These are phyloP conservation scores for Fusarium virguliforme DNA, from an alignment of 2,329 filamentous ascomycete species.

Conservation along the genomic window DNA sequence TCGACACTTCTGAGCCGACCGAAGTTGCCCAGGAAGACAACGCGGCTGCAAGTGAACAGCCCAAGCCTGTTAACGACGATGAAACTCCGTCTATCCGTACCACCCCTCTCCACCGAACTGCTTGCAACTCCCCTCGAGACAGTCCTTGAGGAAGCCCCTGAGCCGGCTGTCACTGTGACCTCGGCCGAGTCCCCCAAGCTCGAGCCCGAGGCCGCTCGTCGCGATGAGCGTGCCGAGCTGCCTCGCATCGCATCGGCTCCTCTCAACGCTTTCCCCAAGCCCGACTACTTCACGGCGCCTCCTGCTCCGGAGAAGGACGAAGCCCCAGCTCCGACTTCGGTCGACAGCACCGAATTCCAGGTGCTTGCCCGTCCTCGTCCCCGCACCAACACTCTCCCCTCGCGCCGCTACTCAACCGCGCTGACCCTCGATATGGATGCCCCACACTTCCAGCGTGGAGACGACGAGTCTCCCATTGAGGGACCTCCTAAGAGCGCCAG, in stretches of 20 bases:
- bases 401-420: conserved; percentile 49
- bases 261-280: conserved; percentile 36
- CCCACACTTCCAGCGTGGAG: conserved; percentile 35
- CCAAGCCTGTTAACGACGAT: conserved; percentile 15
- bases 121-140: conserved; percentile 39
- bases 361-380: conserved; percentile 35
- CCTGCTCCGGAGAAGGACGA: conserved; percentile 34
- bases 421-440: conserved; percentile 47
- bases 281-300: conserved; percentile 32
- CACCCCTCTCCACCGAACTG: conserved; percentile 25
- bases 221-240: conserved; percentile 28
- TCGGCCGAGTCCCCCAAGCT: conserved; percentile 20
- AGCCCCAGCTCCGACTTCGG: conserved; percentile 31
- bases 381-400: conserved; percentile 44
- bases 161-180: conserved; percentile 24
- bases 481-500: conserved; percentile 45
- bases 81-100: conserved; percentile 17
- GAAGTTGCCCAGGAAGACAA: neutral
- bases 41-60: conserved; percentile 14
- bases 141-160: conserved; percentile 44
- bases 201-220: conserved; percentile 5
- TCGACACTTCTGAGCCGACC: conserved; percentile 9
- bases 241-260: conserved; percentile 39
- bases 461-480: conserved; percentile 42
- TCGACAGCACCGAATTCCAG: conserved; percentile 33